Conservation (phyloP, 257 asterid genomes). For the Petunia secreta region DNA sequence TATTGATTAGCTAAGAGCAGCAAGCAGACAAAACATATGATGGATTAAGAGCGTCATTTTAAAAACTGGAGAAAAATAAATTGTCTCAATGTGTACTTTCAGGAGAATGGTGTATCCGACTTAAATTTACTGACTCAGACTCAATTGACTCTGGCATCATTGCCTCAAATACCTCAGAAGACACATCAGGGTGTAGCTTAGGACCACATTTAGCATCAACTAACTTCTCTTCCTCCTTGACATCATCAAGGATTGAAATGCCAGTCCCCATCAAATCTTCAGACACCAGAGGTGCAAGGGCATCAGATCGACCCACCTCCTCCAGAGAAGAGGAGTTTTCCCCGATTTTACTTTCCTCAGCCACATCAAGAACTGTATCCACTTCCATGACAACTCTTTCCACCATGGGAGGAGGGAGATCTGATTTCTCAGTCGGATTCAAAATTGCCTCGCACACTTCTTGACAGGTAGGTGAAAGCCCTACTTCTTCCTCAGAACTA, state of each 20-base stretch:
- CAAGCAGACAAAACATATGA: constrained; percentile 46
- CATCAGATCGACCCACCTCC: constrained; percentile 40
- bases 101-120: constrained; percentile 99
- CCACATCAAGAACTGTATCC: constrained; percentile 29
- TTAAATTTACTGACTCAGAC: constrained; percentile 75
- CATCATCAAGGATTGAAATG: constrained; percentile 20
- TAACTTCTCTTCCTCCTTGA: constrained; percentile 40
- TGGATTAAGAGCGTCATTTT: constrained; percentile 49
- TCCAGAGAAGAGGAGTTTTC: constrained; percentile 31
- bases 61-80: constrained; percentile 62
- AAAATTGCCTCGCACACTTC: constrained; percentile 39
- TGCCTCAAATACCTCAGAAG: constrained; percentile 73
- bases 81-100: constrained; percentile 98
- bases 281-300: constrained; percentile 30
- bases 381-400: constrained; percentile 34
- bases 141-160: constrained; percentile 64
- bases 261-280: constrained; percentile 32
- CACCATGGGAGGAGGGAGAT: constrained; percentile 31
- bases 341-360: constrained; percentile 30
- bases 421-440: constrained; percentile 33
- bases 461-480: constrained; percentile 23
- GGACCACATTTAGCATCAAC: constrained; percentile 59
- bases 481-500: constrained; percentile 40
- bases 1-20: constrained; percentile 60
- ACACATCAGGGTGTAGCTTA: constrained; percentile 57